Percentiles rank a stretch among this genome's conserved stretches.
Evolutionary conservation across 202 grass and related monocot genomes (phyloP).

Genomic region (Bolboschoenoplectus hybrid): DNA sequence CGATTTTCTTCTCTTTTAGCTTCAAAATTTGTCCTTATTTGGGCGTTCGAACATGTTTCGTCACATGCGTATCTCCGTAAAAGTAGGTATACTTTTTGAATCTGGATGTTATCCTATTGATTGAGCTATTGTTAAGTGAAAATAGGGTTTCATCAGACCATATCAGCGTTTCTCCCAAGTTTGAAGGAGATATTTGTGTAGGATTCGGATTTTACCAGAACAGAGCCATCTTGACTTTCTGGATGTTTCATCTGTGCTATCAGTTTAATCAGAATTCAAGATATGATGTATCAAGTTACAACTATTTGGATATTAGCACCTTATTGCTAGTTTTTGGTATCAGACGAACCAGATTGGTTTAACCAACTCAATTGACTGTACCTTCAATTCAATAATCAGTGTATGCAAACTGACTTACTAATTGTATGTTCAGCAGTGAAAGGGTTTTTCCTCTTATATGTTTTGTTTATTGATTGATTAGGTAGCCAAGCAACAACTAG

Average conservation of each 20-base stretch:
- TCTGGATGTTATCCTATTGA: slow-evolving; percentile 21
- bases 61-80: not conserved
- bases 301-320: not conserved
- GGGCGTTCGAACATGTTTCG: not conserved
- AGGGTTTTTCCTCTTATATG: not conserved
- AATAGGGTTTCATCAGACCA: slow-evolving; percentile 23
- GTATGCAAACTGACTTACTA: not conserved
- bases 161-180: not conserved
- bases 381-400: not conserved
- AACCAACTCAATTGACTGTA: not conserved
- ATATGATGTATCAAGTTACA: not conserved
- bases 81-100: not conserved
- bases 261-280: slow-evolving; percentile 3
- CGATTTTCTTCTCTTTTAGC: not conserved
- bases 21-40: not conserved
- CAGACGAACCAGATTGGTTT: not conserved
- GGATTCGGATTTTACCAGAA: not conserved
- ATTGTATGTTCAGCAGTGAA: not conserved
- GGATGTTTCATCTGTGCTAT: not conserved
- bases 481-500: slow-evolving; percentile 40
- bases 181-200: slow-evolving; percentile 25
- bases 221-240: not conserved
- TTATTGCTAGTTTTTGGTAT: slow-evolving; percentile 6
- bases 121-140: slow-evolving; percentile 12
- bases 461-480: slow-evolving; percentile 17